Conservation (phyloP, 2,329 filamentous ascomycete genomes). For the Cadophora gregata region DNA sequence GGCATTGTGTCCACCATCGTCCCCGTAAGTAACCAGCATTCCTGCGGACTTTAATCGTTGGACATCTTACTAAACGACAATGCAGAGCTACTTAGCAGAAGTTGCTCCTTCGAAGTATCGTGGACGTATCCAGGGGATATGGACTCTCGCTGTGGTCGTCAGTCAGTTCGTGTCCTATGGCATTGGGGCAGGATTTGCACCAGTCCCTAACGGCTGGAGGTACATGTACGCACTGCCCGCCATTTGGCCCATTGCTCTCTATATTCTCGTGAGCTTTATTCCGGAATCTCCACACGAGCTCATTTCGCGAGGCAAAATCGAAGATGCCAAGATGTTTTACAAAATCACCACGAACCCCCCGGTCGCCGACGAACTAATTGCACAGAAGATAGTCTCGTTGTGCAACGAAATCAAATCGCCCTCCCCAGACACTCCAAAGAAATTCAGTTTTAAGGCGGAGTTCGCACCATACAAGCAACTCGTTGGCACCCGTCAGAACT, state of each 20-base stretch:
- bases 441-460: no score
- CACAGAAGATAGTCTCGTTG: no score
- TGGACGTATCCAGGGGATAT: background rate
- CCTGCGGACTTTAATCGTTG: background rate
- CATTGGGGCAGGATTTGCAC: background rate
- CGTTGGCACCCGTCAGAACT: background rate
- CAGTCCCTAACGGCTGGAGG: background rate
- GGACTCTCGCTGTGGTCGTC: background rate
- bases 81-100: background rate
- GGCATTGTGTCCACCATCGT: background rate
- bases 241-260: background rate
- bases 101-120: background rate
- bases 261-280: background rate
- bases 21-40: background rate
- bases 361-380: no score
- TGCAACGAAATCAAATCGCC: no score
- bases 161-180: background rate
- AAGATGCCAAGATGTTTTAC: background rate
- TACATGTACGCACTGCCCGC: background rate
- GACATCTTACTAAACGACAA: no score
- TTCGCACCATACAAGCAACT: background rate
- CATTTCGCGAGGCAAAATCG: background rate
- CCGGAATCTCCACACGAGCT: background rate
- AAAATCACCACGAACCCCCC: no score
- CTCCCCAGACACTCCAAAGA: no score